Percentiles rank a stretch among this genome's conserved stretches.
phyloP scores from a whole-genome alignment of 1,284 basidiomycete genomes.

The Malassezia sp. region DNA sequence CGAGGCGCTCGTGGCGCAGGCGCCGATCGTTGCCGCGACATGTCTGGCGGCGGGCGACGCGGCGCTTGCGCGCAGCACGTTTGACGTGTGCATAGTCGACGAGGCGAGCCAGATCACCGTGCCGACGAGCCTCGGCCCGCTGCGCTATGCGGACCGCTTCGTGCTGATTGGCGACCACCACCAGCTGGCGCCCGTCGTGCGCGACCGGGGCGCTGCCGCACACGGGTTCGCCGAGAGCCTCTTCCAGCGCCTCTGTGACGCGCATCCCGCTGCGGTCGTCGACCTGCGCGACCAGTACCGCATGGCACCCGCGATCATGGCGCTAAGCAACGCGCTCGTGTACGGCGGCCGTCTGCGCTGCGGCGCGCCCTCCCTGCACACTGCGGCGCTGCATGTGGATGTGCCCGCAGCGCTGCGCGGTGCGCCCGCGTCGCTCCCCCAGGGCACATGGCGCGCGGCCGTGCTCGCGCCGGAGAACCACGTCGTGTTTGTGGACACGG shows the following conservation, averaged over 20 bases:
- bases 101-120: constrained; percentile 96
- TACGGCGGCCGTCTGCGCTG: constrained; percentile 69
- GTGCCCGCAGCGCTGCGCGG: too few species aligned
- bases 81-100: constrained; percentile 96
- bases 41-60: constrained; percentile 83
- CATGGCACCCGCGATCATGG: constrained; percentile 96
- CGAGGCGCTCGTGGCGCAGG: constrained; percentile 66
- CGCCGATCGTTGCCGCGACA: constrained; percentile 88
- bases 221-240: constrained; percentile 80
- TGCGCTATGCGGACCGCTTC: constrained; percentile 78
- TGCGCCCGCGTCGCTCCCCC: too few species aligned
- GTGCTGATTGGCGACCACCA: constrained; percentile 93
- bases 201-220: constrained; percentile 57
- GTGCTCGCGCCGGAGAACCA: constrained; percentile 64
- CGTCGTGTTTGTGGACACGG: constrained; percentile 83
- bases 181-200: constrained; percentile 77
- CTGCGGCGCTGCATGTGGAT: constrained; percentile 55
- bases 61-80: constrained; percentile 63
- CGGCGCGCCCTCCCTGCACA: constrained; percentile 62
- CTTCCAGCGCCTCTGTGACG: constrained; percentile 74
- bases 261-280: constrained; percentile 69
- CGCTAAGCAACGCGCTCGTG: constrained; percentile 75
- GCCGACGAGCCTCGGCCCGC: constrained; percentile 83
- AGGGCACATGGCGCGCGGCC: constrained; percentile 64
- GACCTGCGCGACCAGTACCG: constrained; percentile 80